phyloP scores from a whole-genome alignment of 805 yeast genomes.

The Cyberlindnera sargentensis region DNA sequence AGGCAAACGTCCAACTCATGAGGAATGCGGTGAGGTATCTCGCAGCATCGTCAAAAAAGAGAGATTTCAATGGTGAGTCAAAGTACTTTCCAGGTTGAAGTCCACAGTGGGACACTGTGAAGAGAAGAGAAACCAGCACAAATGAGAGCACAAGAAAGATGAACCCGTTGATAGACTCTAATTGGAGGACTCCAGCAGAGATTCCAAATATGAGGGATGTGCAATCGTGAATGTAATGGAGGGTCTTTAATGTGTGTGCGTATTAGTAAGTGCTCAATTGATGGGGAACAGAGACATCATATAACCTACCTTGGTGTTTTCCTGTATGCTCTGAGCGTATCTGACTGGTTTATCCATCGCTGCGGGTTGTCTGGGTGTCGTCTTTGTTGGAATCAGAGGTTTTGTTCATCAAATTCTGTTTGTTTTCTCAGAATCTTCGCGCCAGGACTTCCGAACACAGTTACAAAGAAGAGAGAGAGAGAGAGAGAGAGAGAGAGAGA shows the following conservation, averaged over 20 bases:
- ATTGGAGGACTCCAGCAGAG: slow-evolving; percentile 19
- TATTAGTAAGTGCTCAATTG: not conserved
- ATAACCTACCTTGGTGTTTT: slow-evolving; percentile 10
- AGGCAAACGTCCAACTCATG: slow-evolving; percentile 21
- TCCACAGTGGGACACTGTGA: slow-evolving; percentile 4
- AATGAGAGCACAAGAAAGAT: slow-evolving; percentile 10
- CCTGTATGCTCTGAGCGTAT: slow-evolving; percentile 13
- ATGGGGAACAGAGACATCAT: too few relatives aligned
- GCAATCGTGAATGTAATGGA: slow-evolving; percentile 20
- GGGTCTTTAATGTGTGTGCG: slow-evolving; percentile 5
- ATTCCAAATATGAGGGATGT: slow-evolving; percentile 19
- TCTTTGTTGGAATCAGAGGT: not conserved
- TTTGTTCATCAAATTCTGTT: too few relatives aligned
- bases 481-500: not conserved
- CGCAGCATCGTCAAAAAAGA: slow-evolving; percentile 11
- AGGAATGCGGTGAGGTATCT: slow-evolving; percentile 17
- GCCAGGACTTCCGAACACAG: too few relatives aligned
- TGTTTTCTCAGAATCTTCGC: too few relatives aligned
- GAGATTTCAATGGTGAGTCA: slow-evolving; percentile 10
- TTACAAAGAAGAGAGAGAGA: not conserved
- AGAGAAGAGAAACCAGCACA: slow-evolving; percentile 5
- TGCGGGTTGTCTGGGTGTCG: not conserved
- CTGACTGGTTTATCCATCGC: slow-evolving; percentile 20
- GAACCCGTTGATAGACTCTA: slow-evolving; percentile 20
- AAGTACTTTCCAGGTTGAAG: slow-evolving; percentile 8